These are phyloP conservation scores for Pseudoscleropodium purum DNA, from an alignment of 225 moss, liverwort and hornwort species.

Conservation along the genomic window DNA sequence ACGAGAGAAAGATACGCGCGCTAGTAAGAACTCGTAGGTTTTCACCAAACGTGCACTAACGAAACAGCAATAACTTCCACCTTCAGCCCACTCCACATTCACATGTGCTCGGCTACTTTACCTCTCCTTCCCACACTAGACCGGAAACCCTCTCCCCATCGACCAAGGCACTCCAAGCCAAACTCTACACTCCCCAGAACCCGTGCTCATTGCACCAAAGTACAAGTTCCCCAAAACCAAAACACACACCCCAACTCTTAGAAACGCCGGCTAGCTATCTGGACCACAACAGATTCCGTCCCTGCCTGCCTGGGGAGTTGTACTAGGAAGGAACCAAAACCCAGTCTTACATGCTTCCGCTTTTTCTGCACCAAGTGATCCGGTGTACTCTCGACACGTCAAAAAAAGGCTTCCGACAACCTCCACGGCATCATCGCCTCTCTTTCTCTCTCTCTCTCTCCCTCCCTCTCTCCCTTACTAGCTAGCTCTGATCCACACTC, in stretches of 20 bases:
- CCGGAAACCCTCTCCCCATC: not conserved
- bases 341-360: slow-evolving; percentile 2
- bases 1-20: not conserved
- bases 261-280: not conserved
- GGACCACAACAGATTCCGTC: not conserved
- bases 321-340: not conserved
- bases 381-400: slow-evolving; percentile 21
- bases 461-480: too few relatives aligned
- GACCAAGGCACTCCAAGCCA: not conserved
- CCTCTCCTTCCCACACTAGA: not conserved
- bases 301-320: not conserved
- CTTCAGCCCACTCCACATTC: not conserved
- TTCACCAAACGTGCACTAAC: not conserved
- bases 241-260: not conserved
- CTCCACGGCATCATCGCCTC: not conserved
- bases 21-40: not conserved
- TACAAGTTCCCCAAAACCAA: not conserved
- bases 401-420: slow-evolving; percentile 21
- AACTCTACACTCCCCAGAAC: not conserved
- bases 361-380: slow-evolving; percentile 2
- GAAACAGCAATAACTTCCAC: not conserved
- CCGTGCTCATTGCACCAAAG: not conserved
- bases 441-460: not conserved
- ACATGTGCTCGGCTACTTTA: not conserved
- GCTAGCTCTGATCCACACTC: not conserved